Evolutionary conservation across 495 filamentous ascomycete species (phyloP).

Genomic region (Penicillium odoratum): DNA sequence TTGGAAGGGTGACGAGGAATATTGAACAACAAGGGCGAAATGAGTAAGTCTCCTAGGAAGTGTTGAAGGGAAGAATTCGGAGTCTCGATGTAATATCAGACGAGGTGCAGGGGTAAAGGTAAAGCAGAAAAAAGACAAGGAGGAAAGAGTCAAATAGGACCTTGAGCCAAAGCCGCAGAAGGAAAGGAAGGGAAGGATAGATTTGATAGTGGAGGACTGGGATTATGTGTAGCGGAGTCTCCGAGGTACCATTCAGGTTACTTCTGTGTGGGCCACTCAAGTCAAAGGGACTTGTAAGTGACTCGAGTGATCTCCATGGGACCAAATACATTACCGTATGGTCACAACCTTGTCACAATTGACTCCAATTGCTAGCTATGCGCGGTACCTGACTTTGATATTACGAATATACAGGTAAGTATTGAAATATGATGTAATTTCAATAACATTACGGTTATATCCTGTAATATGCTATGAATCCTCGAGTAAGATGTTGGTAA

Average conservation of each 20-base stretch:
- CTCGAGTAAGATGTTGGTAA: slow-evolving; percentile 12
- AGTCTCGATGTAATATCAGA: neutral
- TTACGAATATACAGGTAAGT: neutral
- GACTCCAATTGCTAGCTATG: neutral
- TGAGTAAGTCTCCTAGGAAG: slow-evolving; percentile 7
- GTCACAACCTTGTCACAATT: neutral
- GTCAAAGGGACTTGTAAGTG: slow-evolving; percentile 18
- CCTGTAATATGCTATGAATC: neutral
- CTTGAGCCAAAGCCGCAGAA: slow-evolving; percentile 1
- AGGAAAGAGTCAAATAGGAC: slow-evolving; percentile 8
- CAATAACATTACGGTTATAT: neutral
- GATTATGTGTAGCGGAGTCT: slow-evolving; percentile 24
- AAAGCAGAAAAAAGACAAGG: slow-evolving; percentile 1
- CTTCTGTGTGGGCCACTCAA: slow-evolving; percentile 26
- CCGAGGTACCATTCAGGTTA: slow-evolving; percentile 21
- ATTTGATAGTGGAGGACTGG: slow-evolving; percentile 28
- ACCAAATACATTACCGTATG: slow-evolving; percentile 16
- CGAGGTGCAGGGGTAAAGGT: neutral
- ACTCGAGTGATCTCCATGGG: slow-evolving; percentile 7
- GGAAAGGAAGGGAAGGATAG: slow-evolving; percentile 19
- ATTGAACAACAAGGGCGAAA: slow-evolving; percentile 20
- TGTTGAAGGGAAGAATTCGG: slow-evolving; percentile 9
- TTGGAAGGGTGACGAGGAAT: slow-evolving; percentile 24
- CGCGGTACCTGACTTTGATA: slow-evolving; percentile 2
- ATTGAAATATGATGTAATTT: neutral